A percentile compares a stretch with the other conserved stretches of the same genome.
These are phyloP conservation scores for Pleurotus ostreatus DNA, from an alignment of 768 basidiomycete genomes.

Conservation along the genomic window DNA sequence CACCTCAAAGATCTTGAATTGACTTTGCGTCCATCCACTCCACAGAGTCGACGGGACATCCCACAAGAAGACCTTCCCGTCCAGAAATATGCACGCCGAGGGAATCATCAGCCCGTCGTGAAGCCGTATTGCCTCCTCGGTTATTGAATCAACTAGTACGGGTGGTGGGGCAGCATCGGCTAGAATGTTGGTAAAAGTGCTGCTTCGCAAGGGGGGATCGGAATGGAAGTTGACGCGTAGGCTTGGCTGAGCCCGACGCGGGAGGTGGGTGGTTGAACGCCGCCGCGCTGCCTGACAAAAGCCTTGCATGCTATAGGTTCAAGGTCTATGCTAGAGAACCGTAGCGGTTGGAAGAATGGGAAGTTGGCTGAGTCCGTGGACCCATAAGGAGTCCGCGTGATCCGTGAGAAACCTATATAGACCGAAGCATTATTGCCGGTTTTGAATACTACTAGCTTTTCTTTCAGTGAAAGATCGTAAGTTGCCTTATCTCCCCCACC, in stretches of 20 bases:
- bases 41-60: conserved; percentile 58
- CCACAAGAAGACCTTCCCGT: conserved; percentile 89
- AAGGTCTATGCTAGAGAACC: too few relatives aligned
- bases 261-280: too few relatives aligned
- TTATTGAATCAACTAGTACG: conserved; percentile 68
- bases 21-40: conserved; percentile 67
- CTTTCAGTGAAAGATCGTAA: background rate
- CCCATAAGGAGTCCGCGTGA: too few relatives aligned
- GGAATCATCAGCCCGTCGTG: conserved; percentile 77
- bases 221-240: conserved; percentile 13
- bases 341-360: too few relatives aligned
- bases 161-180: conserved; percentile 65
- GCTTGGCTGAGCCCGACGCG: background rate
- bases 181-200: conserved; percentile 68
- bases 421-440: background rate
- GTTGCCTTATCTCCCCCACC: background rate
- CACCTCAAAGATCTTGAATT: conserved; percentile 77
- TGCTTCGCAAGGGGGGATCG: conserved; percentile 13
- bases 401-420: background rate
- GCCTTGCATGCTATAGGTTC: too few relatives aligned
- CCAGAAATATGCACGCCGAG: conserved; percentile 77
- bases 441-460: background rate
- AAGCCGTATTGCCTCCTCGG: conserved; percentile 60
- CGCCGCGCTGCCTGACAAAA: too few relatives aligned
- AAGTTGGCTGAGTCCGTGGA: too few relatives aligned